Base-by-base conservation (phyloP, 1,284 basidiomycete species). In the Flammula alnicola region DNA sequence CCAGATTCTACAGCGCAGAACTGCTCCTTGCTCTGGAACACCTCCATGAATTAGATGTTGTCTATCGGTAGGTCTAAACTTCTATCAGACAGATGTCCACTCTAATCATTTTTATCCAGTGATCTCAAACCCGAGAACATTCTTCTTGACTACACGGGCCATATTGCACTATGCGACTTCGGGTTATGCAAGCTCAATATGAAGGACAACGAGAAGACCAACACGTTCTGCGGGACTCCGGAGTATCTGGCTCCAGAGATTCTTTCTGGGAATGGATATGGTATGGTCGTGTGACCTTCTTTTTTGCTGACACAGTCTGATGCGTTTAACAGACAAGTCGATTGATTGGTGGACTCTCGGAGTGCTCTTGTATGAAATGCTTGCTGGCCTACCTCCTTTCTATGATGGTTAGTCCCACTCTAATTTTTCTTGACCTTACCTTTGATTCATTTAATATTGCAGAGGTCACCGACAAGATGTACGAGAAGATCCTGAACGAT, bases 321-420 rank as follows among this genome's bases (percentile, higher is more conserved):
- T 25, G 3, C 19, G 14, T n/a, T n/a, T n/a, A 25, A 22, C 51
- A 90, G 88, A 85, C 68, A 96, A 97, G 74, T 91, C 90, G 10
- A 97, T 99, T 52, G 96, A 99, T 70, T 99, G 96, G 96, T 99
- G 96, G 96, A 99, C 96, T 3, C 81, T 99, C 8, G 96, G 96
- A 49, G 95, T 99, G 5, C 76, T 99, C 26, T 77, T 99, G 36
- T 99, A 97, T 68, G 96, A 99, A 74, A 99, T 99, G 96, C 80
- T 98, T 36, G 83, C 89, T 43, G 88, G 88, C 16, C 81, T 99
- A 7, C 96, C 96, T 22, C 96, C 96, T 0, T 99, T 97, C 78
- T 99, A 98, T 69, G 95, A 97, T 70, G 95, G 88, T 88, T 48
- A 49, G 76, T 40, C 19, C 54, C 45, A 36, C 20, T 22, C 19